A percentile compares a stretch with the other conserved stretches of the same genome.
Conservation (phyloP, 768 basidiomycete species). For the Boletus coccyginus region DNA sequence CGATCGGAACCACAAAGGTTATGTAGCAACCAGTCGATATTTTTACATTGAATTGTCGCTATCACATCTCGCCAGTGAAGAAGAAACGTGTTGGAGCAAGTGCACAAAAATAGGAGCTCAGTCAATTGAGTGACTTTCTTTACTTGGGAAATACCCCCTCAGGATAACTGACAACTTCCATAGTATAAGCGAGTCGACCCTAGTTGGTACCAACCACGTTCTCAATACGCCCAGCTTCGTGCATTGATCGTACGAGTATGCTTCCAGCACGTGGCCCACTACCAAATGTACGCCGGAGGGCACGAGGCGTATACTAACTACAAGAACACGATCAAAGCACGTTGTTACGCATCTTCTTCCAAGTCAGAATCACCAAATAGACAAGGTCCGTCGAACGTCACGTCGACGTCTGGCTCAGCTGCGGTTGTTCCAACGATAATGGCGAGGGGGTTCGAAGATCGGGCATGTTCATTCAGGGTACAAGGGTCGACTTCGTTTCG, state of each 20-base stretch:
- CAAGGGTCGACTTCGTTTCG: background rate
- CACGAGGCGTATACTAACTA: background rate
- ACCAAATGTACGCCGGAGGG: background rate
- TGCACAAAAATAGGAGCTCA: no score
- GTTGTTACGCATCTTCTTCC: constrained; percentile 24
- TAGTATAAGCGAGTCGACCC: background rate
- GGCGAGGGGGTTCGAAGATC: background rate
- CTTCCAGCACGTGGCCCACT: background rate
- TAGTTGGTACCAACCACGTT: background rate
- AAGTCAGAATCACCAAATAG: constrained; percentile 31
- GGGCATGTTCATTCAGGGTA: background rate
- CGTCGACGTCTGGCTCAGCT: background rate
- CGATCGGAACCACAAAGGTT: no score
- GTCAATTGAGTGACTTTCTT: no score
- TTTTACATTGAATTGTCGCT: background rate
- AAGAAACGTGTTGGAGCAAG: background rate
- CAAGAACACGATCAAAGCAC: background rate
- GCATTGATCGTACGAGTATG: no score
- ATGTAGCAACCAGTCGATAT: background rate
- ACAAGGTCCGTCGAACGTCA: constrained; percentile 25
- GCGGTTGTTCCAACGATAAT: background rate
- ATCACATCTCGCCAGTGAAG: background rate
- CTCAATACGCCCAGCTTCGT: no score
- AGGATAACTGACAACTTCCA: no score
- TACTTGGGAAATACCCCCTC: no score